phyloP scores from a whole-genome alignment of 1,284 basidiomycete species.

The Puccinia polysora region DNA sequence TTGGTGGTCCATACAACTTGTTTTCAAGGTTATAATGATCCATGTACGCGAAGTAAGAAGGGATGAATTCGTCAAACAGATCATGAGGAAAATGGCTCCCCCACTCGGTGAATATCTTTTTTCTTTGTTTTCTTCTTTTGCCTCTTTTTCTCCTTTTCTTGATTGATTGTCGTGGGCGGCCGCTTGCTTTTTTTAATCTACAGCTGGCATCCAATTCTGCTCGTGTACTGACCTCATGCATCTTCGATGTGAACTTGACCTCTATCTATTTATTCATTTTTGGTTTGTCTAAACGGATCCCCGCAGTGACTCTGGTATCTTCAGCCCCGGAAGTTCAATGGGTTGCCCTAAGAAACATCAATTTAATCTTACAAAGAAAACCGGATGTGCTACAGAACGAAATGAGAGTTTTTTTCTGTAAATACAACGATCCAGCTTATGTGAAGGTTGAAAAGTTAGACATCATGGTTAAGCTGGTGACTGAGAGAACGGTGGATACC shows the following conservation, averaged over 20 bases:
- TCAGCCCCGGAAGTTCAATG: conserved; percentile 98
- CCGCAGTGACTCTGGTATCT: conserved; percentile 78
- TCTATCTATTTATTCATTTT: neutral
- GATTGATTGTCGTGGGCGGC: neutral
- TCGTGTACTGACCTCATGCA: neutral
- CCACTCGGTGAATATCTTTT: conserved; percentile 61
- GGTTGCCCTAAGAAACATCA: conserved; percentile 91
- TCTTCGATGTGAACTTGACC: neutral
- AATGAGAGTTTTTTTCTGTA: conserved; percentile 98
- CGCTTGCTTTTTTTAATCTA: conserved; percentile 8
- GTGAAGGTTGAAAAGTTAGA: conserved; percentile 97
- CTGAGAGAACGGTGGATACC: conserved; percentile 82
- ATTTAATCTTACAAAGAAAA: conserved; percentile 89
- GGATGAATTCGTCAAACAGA: conserved; percentile 78
- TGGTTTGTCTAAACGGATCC: neutral
- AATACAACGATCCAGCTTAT: conserved; percentile 98
- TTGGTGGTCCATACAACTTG: conserved; percentile 64
- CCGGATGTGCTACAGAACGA: conserved; percentile 91
- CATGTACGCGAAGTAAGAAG: conserved; percentile 78
- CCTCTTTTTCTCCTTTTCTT: neutral
- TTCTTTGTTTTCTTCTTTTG: neutral
- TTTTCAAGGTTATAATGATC: conserved; percentile 98
- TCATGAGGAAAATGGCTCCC: conserved; percentile 95
- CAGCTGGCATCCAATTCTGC: conserved; percentile 6
- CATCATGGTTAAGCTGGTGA: conserved; percentile 95